Evolutionary conservation across 371 early-diverging fungal genomes (phyloP), one percentile per base, ranked within the genome.

Genomic region (Haplosporangium sp.): DNA sequence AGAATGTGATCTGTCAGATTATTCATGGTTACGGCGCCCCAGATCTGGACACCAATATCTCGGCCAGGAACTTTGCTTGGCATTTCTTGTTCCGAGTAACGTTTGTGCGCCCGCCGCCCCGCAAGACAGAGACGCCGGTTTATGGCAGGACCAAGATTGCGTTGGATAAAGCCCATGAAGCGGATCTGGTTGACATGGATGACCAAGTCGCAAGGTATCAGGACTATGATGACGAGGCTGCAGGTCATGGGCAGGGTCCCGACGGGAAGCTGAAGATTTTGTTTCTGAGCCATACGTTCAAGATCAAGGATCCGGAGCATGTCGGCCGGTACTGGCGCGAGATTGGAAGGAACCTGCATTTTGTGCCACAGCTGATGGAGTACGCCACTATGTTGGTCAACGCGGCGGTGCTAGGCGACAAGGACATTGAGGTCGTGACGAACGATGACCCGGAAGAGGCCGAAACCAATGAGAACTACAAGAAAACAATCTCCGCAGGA

Each of bases 11-110:
- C 18, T 41, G 48, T 37, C 55, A 56, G 29, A 51, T 69, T 20
- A 41, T 69, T 14, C 51, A 69, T 55, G 69, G 69, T 11, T 69
- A 62, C 11, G 69, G 69, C 8, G 40, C 21, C 9, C 56, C 56
- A 9, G 62, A 57, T 8, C 20, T 46, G 18, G 38, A 55, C 0
- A 61, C 56, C 57, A 69, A 61, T 14, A 43, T 50, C 37, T 54
- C 54, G 13, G 62, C 50, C 11, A 16, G 29, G 38, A 55, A 36
- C 21, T 62, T 69, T 36, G 48, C 48, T 41, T 67, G 52, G 45
- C 69, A 69, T n/a, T 69, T 69, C 45, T 42, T 69, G n/a, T 29
- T 69, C 57, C 46, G 62, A 1, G 50, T 46, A 5, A 18, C 29
- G 14, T 62, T 55, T 42, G 51, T 43, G 4, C 8, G 16, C 5